Conservation (phyloP, 441 rosid genomes). For the Pelargonium fulgidum region DNA sequence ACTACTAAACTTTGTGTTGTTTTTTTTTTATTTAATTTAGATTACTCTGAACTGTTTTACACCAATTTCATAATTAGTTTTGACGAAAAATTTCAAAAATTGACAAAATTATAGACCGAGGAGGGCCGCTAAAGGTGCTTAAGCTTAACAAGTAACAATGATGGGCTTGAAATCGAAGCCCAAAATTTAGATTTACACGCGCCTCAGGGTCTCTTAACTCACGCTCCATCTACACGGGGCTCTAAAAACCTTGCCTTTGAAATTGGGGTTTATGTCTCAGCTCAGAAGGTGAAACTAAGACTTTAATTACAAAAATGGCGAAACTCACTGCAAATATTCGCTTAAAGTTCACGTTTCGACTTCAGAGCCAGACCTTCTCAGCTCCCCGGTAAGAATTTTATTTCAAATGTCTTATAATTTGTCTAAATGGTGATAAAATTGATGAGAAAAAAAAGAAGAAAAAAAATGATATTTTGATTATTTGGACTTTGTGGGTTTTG, state of each 20-base stretch:
- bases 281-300: background rate
- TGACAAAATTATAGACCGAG: too few relatives aligned
- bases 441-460: background rate
- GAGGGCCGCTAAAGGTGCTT: too few relatives aligned
- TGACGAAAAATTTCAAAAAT: too few relatives aligned
- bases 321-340: background rate
- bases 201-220: slow-evolving; percentile 1
- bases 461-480: background rate
- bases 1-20: too few relatives aligned
- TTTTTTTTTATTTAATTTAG: too few relatives aligned
- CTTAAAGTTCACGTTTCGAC: background rate
- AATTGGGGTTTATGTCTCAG: background rate
- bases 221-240: background rate
- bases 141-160: too few relatives aligned
- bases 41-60: too few relatives aligned
- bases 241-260: background rate
- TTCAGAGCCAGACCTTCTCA: slow-evolving; percentile 1
- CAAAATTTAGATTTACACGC: background rate
- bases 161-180: background rate
- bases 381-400: background rate
- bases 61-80: too few relatives aligned
- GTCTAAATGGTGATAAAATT: background rate
- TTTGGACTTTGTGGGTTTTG: background rate
- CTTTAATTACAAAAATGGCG: background rate
- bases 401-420: background rate